Evolutionary conservation across 2,329 filamentous ascomycete species (phyloP).

Genomic region (Diplodia seriata): DNA sequence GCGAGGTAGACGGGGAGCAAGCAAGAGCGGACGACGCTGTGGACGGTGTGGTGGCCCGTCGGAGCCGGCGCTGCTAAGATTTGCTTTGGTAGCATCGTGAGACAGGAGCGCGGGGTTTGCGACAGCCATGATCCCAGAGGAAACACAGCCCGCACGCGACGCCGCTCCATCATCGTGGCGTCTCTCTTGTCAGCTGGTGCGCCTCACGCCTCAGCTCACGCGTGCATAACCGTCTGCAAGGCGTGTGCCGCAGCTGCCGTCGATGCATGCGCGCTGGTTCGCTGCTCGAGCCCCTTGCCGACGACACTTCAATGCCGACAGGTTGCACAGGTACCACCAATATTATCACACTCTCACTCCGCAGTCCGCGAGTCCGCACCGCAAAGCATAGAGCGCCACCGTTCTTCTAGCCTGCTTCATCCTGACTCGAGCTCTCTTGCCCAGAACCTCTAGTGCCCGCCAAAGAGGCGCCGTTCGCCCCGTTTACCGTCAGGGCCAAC

Average conservation of each 20-base stretch:
- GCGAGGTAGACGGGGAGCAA: neutral
- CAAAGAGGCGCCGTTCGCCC: constrained; percentile 11
- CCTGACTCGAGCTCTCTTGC: constrained; percentile 13
- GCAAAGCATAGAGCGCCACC: neutral
- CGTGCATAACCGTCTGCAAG: constrained; percentile 13
- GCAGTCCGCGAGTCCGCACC: neutral
- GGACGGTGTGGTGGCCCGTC: constrained; percentile 21
- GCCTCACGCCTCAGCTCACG: constrained; percentile 25
- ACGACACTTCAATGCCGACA: constrained; percentile 11
- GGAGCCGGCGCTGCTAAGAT: neutral
- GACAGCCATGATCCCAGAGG: constrained; percentile 28
- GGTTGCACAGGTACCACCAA: constrained; percentile 12
- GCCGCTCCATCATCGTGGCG: constrained; percentile 22
- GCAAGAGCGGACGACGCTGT: neutral
- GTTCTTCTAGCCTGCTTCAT: constrained; percentile 18
- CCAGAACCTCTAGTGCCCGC: constrained; percentile 11
- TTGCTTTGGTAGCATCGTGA: constrained; percentile 23
- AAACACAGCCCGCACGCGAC: constrained; percentile 6
- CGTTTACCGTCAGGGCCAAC: constrained; percentile 2
- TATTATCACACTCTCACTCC: neutral
- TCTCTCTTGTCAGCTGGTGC: constrained; percentile 8
- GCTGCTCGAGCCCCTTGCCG: constrained; percentile 6
- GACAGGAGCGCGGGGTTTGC: constrained; percentile 27
- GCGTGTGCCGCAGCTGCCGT: constrained; percentile 1
- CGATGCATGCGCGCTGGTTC: neutral